Percentiles rank a stretch among this genome's conserved stretches.
Conservation (phyloP, 2,329 filamentous ascomycete species). For the Lachnellula arida region DNA sequence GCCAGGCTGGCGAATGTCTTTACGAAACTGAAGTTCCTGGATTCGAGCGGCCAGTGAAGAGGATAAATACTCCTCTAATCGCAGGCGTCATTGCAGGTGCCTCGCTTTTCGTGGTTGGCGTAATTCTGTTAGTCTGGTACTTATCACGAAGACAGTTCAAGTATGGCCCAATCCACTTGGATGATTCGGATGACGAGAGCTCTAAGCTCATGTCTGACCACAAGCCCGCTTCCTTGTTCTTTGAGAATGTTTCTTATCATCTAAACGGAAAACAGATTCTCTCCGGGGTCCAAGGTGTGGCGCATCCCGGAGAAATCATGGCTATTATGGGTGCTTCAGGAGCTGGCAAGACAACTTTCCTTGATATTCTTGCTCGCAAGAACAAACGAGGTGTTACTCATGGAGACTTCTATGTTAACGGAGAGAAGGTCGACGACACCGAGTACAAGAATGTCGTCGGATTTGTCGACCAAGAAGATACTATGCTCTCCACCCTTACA, state of each 20-base stretch:
- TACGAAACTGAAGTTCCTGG: conserved; percentile 91
- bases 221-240: conserved; percentile 83
- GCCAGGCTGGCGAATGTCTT: conserved; percentile 84
- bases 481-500: conserved; percentile 90
- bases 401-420: conserved; percentile 89
- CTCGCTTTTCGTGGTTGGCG: conserved; percentile 81
- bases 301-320: conserved; percentile 91
- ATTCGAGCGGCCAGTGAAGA: conserved; percentile 81
- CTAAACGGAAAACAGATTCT: conserved; percentile 88
- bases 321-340: conserved; percentile 98
- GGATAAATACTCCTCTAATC: conserved; percentile 95
- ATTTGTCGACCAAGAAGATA: conserved; percentile 97
- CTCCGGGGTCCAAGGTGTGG: conserved; percentile 72
- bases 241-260: conserved; percentile 80
- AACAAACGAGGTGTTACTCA: conserved; percentile 80
- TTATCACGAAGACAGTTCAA: conserved; percentile 68
- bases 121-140: conserved; percentile 83
- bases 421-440: conserved; percentile 76
- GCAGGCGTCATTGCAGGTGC: conserved; percentile 85
- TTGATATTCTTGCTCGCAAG: conserved; percentile 93
- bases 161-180: conserved; percentile 73
- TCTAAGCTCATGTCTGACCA: conserved; percentile 86
- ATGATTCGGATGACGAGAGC: conserved; percentile 84
- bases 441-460: conserved; percentile 92
- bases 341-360: conserved; percentile 93